Percentiles rank a stretch among this genome's conserved stretches.
Conservation (phyloP, 1,284 basidiomycete species). For the Agaricales sp. region DNA sequence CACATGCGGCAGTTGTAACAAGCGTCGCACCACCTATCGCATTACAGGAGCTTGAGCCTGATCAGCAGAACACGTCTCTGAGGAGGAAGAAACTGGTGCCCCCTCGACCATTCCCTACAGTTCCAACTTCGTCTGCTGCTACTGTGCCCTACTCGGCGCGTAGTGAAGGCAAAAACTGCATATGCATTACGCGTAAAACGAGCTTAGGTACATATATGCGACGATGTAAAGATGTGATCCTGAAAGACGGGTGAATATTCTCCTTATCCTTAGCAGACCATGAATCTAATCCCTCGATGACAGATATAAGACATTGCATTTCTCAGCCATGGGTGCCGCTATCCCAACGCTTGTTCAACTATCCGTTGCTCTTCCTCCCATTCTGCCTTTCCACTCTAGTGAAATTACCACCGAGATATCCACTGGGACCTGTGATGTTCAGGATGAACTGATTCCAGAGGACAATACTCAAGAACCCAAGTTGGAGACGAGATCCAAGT, state of each 20-base stretch:
- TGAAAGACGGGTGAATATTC: slow-evolving; percentile 63
- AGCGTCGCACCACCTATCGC: background rate
- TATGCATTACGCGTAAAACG: slow-evolving; percentile 77
- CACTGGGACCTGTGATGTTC: slow-evolving; percentile 70
- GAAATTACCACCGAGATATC: slow-evolving; percentile 60
- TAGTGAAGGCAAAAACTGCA: slow-evolving; percentile 65
- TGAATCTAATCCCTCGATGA: background rate
- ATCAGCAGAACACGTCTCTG: background rate
- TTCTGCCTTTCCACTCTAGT: slow-evolving; percentile 58
- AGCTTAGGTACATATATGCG: slow-evolving; percentile 66
- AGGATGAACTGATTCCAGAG: slow-evolving; percentile 71
- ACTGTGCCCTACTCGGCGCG: slow-evolving; percentile 73
- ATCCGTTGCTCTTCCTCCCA: slow-evolving; percentile 59
- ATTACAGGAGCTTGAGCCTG: slow-evolving; percentile 3
- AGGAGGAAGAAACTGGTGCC: slow-evolving; percentile 50
- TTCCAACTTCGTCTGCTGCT: slow-evolving; percentile 63
- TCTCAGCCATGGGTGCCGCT: slow-evolving; percentile 81
- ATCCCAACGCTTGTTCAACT: slow-evolving; percentile 76
- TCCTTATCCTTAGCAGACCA: background rate
- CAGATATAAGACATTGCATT: slow-evolving; percentile 66
- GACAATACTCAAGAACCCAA: slow-evolving; percentile 66
- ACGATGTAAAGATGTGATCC: slow-evolving; percentile 65
- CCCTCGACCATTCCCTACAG: slow-evolving; percentile 64
- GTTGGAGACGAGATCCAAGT: slow-evolving; percentile 59
- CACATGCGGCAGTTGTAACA: background rate